Base-by-base conservation (phyloP, 1,139 yeast species). In the Debaryomyces udenii region DNA sequence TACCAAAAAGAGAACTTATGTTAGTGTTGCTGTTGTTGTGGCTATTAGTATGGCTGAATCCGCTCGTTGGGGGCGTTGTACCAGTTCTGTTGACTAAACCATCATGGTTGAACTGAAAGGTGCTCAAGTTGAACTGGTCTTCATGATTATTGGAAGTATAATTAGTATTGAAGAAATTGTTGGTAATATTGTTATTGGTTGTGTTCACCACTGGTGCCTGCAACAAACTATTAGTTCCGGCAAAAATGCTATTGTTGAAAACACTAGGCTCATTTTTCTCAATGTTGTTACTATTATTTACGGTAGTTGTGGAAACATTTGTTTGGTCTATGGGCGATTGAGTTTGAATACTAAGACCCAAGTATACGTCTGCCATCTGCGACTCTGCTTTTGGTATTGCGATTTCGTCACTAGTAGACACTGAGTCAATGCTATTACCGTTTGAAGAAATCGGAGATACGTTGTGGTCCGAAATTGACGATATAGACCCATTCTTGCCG, bases 161-260 rank as follows among this genome's bases (percentile, higher is more conserved):
- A 41, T 57, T 55, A 2, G 63, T 59, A 42, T 61, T 62, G 55
- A 66, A 66, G 43, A 55, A 67, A 38, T 59, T 62, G 47, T 62
- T 67, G 36, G 73, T 65, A 34, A 67, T 67, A 43, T 66, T 67
- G 45, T 64, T 64, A 45, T 65, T 54, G 3, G 49, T 20, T 27
- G 52, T 53, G 43, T 67, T 64, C 42, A 61, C 45, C 11, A 64
- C 59, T 3, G 73, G 72, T 2, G 69, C 59, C 42, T 64, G 73
- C 20, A 65, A 45, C 34, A 59, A 44, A 14, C 57, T 47, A 35
- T 50, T 53, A 9, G 55, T 46, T 3, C 45, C 38, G 28, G 39
- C 47, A 13, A 53, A 48, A 37, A 48, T 51, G 31, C 41, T 45
- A 2, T 15, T 31, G 15, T 37, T 37, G 9, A 22, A 9, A 9